Evolutionary conservation across 306 rosid species (phyloP), one percentile per base, ranked within the genome.

Genomic region (Oemleria cerasiformis): DNA sequence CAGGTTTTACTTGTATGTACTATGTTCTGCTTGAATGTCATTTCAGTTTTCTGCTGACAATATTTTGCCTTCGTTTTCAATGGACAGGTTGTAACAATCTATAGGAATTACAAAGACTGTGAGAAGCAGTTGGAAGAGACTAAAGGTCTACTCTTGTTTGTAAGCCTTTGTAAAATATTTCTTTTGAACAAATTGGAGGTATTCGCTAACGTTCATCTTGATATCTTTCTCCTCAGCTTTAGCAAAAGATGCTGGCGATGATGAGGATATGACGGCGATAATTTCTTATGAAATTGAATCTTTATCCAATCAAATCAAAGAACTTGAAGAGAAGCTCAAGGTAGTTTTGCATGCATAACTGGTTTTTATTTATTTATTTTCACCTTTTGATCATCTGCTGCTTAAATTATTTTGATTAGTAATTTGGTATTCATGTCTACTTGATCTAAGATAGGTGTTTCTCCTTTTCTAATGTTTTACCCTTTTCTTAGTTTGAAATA

Each of bases 231-330:
- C 65, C 74, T 69, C 85, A 94, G 99, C 88, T 73, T 86, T 94
- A 70, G 87, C 91, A 66, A 88, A 86, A 80, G 97, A 94, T 20
- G 84, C 51, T 77, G 97, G 82, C 51, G 86, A 80, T 40, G 99
- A 94, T 30, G 89, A 86, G 84, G 99, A 94, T 79, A 94, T 94
- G 99, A 81, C 84, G 42, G 90, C 88, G 76, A 94, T 94, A 95
- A 91, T 94, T 77, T 79, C 87, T 65, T 87, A 17, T 51, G 99
- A 94, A 75, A 44, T 91, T 16, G 78, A 80, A 2, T 86, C 92
- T 75, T 82, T 94, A 55, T 85, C 90, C 49, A 82, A 67, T 82
- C 81, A 90, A 76, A 83, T 91, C 47, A 67, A 82, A 43, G 92
- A 91, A 76, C 85, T 86, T 12, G 99, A 91, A 75, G 88, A 82